These are phyloP conservation scores for Colletotrichum simmondsii DNA, from an alignment of 2,329 filamentous ascomycete species.

Conservation along the genomic window DNA sequence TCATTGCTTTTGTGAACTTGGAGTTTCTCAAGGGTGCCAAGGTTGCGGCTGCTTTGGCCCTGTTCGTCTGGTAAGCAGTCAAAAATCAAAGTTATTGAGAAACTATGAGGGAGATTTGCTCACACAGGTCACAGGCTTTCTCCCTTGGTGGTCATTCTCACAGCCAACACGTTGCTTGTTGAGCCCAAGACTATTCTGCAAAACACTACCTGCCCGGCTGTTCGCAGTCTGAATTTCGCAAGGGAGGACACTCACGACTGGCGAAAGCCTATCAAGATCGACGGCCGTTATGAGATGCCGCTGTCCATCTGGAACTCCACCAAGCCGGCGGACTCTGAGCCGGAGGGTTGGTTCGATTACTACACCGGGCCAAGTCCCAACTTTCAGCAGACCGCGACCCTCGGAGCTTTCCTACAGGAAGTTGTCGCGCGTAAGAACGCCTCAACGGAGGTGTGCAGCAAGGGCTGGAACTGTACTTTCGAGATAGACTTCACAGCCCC, in stretches of 20 bases:
- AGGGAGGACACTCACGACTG: conserved; percentile 48
- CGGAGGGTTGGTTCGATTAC: conserved; percentile 45
- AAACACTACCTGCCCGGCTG: conserved; percentile 42
- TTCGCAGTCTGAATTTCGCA: conserved; percentile 46
- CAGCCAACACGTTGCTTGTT: conserved; percentile 49
- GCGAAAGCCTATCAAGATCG: conserved; percentile 43
- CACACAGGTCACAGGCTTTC: conserved; percentile 38
- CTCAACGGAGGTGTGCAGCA: conserved; percentile 44
- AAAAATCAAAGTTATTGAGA: too few relatives aligned
- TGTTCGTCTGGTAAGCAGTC: conserved; percentile 44
- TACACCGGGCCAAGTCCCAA: conserved; percentile 41
- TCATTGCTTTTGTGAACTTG: conserved; percentile 41
- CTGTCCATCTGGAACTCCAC: conserved; percentile 47
- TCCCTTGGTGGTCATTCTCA: conserved; percentile 51
- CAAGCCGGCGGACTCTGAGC: conserved; percentile 35
- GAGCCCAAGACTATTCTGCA: conserved; percentile 37
- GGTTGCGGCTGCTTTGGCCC: conserved; percentile 45
- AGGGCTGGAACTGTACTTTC: conserved; percentile 49
- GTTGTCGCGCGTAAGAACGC: conserved; percentile 40
- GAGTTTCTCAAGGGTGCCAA: conserved; percentile 45
- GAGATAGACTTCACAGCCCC: conserved; percentile 46
- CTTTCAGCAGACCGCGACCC: conserved; percentile 41
- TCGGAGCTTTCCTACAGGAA: conserved; percentile 41
- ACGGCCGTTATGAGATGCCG: conserved; percentile 41
- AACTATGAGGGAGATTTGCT: neutral